Evolutionary conservation across 202 grass and related monocot genomes (phyloP), one percentile per base, ranked within the genome.

Genomic region (Panicum virgatum): DNA sequence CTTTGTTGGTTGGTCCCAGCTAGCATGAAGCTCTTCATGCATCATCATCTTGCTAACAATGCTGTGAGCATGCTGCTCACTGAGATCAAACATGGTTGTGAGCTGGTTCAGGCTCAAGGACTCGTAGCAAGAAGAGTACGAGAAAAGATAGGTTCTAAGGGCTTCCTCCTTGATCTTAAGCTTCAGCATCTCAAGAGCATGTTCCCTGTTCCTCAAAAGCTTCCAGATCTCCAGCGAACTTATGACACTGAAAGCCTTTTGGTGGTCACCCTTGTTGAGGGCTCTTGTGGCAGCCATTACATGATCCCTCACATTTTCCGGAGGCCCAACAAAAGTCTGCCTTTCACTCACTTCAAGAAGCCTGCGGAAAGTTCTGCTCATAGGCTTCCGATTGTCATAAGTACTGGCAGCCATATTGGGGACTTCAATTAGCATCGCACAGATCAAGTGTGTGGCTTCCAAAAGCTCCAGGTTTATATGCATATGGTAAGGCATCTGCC

Each of bases 401-500:
- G 92, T 80, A 47, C 73, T 82, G 53, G 91, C 73, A 69, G 94
- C 92, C 90, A 97, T 97, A 62, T 88, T 83, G 10, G 94, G 92
- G 72, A 94, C 92, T 84, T 97, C 94, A 54, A 97, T 92, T 56
- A 97, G 90, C 94, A 97, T 97, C n/a, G 94, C 94, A 90, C 92
- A 94, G 27, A 92, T 89, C 77, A 97, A 83, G 54, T 97, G 94
- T 58, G 90, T 92, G 40, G 92, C 94, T 88, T 97, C 94, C 57
- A 97, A 87, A 30, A 97, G 87, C 63, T 97, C 92, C 60, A 93
- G 86, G 79, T 97, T 97, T 85, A 97, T 97, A 75, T 97, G 92
- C 94, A 97, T 94, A 86, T 97, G 94, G 81, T 97, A 97, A 39
- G 94, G 94, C 94, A 97, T 97, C 77, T 94, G 92, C 50, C 94